Base-by-base conservation (phyloP, 768 basidiomycete genomes). In the Paxillus rubicundulus region DNA sequence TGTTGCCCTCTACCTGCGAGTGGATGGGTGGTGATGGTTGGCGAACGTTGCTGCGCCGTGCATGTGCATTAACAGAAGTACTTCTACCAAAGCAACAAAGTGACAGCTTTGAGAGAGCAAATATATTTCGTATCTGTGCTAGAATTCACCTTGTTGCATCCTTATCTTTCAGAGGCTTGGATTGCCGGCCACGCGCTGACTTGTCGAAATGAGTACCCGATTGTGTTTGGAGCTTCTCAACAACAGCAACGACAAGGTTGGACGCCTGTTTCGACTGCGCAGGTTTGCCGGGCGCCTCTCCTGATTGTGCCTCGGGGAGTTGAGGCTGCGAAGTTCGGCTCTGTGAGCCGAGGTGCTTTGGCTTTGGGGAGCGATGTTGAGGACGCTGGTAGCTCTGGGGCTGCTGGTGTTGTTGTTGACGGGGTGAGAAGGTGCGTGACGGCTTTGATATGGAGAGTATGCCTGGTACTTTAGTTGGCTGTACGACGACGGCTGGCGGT, bases 391-490 rank as follows among this genome's bases (percentile, higher is more conserved):
- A 70, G 28, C 64, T 59, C 50, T 72, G 73, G 24, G 69, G 64
- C 0, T 66, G 67, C 38, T 73, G 73, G n/a, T 63, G 66, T 18
- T 64, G 73, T 47, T 73, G 72, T 24, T 68, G 70, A 41, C 72
- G 70, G 7, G 69, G 71, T 0, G 65, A 55, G 6, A 66, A 63
- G 44, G 66, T 63, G 33, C 70, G 70, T 41, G 39, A 48, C 12
- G 82, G 83, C 74, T 83, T 86, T 49, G 85, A 81, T 45, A 90
- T 76, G 44, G 83, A 79, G 47, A 90, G 78, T 9, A 90, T 77
- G 64, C 88, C 88, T 0, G 87, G 88, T 0, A 82, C 87, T 49
- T 78, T 78, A 12, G 88, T 87, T 3, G 88, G 82, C 66, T 87
- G 85, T 4, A 87, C 82, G 54, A 84, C 76, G 61, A 85, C 80